Conservation (phyloP, 192 early-diverging fungal species). For the Coemansia erecta region DNA sequence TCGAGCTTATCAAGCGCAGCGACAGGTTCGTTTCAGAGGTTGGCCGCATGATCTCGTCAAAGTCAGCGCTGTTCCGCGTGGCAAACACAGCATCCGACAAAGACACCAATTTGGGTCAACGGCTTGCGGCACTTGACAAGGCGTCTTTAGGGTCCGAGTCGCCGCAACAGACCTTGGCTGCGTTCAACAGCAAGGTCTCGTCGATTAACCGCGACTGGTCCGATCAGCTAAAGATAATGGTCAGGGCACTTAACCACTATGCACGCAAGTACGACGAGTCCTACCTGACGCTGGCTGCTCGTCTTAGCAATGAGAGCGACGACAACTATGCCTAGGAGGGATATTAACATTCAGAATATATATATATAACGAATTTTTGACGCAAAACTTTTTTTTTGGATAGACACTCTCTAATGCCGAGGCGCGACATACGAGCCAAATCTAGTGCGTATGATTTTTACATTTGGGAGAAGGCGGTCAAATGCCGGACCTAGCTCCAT, state of each 20-base stretch:
- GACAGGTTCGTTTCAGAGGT: conserved; percentile 27
- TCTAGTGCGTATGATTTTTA: conserved; percentile 29
- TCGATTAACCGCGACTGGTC: conserved; percentile 57
- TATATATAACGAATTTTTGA: not conserved
- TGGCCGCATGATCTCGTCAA: conserved; percentile 24
- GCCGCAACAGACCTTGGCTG: conserved; percentile 34
- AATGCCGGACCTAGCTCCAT: conserved; percentile 16
- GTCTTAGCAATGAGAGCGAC: conserved; percentile 31
- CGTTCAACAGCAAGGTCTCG: conserved; percentile 42
- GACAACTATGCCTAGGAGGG: not conserved
- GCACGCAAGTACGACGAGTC: conserved; percentile 78
- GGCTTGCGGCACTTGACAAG: conserved; percentile 23
- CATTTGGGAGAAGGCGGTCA: conserved; percentile 14
- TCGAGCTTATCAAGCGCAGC: conserved; percentile 39
- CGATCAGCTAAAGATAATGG: conserved; percentile 67
- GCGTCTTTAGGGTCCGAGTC: conserved; percentile 11
- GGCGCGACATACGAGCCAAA: conserved; percentile 40
- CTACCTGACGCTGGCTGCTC: conserved; percentile 58
- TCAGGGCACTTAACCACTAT: conserved; percentile 77
- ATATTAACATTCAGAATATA: no score
- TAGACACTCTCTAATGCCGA: not conserved
- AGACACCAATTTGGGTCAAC: conserved; percentile 20
- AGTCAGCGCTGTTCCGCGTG: conserved; percentile 24
- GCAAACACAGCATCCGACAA: conserved; percentile 41
- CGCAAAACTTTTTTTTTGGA: not conserved